Percentiles rank a stretch among this genome's conserved stretches.
These are phyloP conservation scores for Paspalum notatum DNA, from an alignment of 176 grass and related monocot genomes.

Conservation along the genomic window DNA sequence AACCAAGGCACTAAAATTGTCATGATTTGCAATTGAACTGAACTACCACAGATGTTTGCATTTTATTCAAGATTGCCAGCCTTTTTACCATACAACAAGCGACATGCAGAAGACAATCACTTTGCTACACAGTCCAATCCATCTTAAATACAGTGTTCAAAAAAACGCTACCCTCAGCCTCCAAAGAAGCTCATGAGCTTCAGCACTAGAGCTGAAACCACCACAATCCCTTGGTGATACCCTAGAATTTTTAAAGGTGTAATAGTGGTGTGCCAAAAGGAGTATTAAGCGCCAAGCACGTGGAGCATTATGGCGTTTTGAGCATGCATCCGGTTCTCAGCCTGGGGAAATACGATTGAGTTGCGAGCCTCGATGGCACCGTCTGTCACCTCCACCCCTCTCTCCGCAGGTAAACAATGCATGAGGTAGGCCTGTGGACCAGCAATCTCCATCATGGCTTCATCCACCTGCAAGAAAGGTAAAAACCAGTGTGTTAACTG, in stretches of 20 bases:
- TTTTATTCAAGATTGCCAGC: constrained; percentile 41
- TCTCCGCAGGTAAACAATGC: constrained; percentile 94
- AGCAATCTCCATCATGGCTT: constrained; percentile 91
- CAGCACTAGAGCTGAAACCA: constrained; percentile 6
- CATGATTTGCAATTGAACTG: neutral
- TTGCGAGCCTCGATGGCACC: constrained; percentile 76
- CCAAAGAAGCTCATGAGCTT: neutral
- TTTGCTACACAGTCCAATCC: constrained; percentile 16
- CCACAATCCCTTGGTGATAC: neutral
- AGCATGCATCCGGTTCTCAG: constrained; percentile 93
- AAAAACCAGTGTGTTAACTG: constrained; percentile 23
- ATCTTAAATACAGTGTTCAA: constrained; percentile 10
- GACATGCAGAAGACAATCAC: neutral
- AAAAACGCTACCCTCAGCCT: neutral
- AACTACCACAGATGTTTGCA: neutral
- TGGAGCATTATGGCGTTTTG: constrained; percentile 98
- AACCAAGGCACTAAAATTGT: neutral
- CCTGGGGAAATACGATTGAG: constrained; percentile 94
- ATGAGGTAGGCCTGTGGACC: constrained; percentile 86
- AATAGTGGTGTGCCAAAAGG: neutral
- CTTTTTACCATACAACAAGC: constrained; percentile 25
- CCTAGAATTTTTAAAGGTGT: constrained; percentile 24
- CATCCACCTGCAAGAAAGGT: constrained; percentile 63
- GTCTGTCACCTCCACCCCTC: constrained; percentile 90
- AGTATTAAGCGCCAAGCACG: constrained; percentile 55